Evolutionary conservation across 352 stramenopile species (phyloP).

Genomic region (Pythium periplocum): DNA sequence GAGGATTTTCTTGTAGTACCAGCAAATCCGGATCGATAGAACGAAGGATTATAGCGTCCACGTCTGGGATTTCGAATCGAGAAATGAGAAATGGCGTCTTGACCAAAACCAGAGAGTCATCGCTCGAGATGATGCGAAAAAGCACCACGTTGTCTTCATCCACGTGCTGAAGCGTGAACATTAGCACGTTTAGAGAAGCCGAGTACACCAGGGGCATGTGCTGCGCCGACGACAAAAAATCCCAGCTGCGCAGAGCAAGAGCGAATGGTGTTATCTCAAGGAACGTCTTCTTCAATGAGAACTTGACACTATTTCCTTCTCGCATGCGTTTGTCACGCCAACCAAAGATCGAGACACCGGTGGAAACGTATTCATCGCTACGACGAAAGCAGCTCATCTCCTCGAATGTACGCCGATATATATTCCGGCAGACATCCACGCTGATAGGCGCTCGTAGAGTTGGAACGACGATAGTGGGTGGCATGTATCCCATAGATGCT

Average conservation of each 20-base stretch:
- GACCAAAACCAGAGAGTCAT: slow-evolving; percentile 7
- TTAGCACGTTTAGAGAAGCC: slow-evolving; percentile 9
- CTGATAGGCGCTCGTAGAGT: slow-evolving; percentile 3
- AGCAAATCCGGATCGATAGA: slow-evolving; percentile 13
- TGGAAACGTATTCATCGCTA: slow-evolving; percentile 15
- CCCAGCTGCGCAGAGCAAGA: slow-evolving; percentile 19
- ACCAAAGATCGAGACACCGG: slow-evolving; percentile 23
- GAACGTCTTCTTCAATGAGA: slow-evolving; percentile 30
- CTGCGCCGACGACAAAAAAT: slow-evolving; percentile 13
- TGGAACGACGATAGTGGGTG: too few relatives aligned
- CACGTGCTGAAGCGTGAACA: slow-evolving; percentile 15
- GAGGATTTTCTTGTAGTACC: slow-evolving; percentile 5
- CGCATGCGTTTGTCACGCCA: slow-evolving; percentile 25
- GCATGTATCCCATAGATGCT: too few relatives aligned
- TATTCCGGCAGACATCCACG: slow-evolving; percentile 8
- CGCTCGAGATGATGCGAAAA: slow-evolving; percentile 14
- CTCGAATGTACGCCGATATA: slow-evolving; percentile 5
- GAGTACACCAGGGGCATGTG: slow-evolving; percentile 14
- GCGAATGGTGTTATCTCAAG: slow-evolving; percentile 7
- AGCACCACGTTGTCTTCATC: slow-evolving; percentile 20
- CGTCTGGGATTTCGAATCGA: slow-evolving; percentile 9
- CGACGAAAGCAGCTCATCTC: slow-evolving; percentile 13
- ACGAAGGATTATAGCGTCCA: slow-evolving; percentile 10
- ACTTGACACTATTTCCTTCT: slow-evolving; percentile 21
- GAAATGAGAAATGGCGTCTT: slow-evolving; percentile 20